These are phyloP conservation scores for Entomortierella beljakovae DNA, from an alignment of 192 early-diverging fungal genomes.

Conservation along the genomic window DNA sequence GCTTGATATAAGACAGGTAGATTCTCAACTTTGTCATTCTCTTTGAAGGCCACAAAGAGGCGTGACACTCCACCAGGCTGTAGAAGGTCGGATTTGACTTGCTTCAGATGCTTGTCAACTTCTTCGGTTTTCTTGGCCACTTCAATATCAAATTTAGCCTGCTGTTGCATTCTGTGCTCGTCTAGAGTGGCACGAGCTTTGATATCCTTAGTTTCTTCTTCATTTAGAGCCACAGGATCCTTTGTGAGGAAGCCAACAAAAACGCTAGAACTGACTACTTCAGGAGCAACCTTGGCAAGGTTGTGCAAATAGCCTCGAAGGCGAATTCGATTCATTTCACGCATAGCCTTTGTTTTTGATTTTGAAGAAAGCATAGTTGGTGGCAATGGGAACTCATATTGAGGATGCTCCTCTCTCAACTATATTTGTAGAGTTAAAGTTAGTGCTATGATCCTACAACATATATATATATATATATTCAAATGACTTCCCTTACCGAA, in stretches of 20 bases:
- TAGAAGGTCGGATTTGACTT: conserved; percentile 60
- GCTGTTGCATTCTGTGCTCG: conserved; percentile 52
- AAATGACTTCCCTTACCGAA: too few species aligned
- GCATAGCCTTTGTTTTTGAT: conserved; percentile 30
- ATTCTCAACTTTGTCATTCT: conserved; percentile 48
- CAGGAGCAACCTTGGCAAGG: conserved; percentile 34
- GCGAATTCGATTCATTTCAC: conserved; percentile 64
- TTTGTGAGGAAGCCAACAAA: conserved; percentile 58
- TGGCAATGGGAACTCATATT: conserved; percentile 56
- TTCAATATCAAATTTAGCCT: conserved; percentile 56
- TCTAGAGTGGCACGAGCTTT: conserved; percentile 55
- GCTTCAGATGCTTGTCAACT: conserved; percentile 58
- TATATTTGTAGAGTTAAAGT: not conserved
- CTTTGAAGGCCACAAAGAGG: conserved; percentile 28
- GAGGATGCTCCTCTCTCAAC: conserved; percentile 59
- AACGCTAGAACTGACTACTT: conserved; percentile 34
- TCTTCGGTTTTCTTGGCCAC: conserved; percentile 59
- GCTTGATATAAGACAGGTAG: conserved; percentile 57
- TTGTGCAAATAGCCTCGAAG: conserved; percentile 58
- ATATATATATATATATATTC: too few species aligned
- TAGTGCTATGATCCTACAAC: too few species aligned
- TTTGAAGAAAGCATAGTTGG: conserved; percentile 54
- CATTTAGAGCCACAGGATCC: conserved; percentile 47
- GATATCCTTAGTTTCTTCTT: conserved; percentile 50
- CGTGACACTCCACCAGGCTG: conserved; percentile 47